Base-by-base conservation (phyloP, 1,284 basidiomycete genomes). In the Boletus semigastroideus region DNA sequence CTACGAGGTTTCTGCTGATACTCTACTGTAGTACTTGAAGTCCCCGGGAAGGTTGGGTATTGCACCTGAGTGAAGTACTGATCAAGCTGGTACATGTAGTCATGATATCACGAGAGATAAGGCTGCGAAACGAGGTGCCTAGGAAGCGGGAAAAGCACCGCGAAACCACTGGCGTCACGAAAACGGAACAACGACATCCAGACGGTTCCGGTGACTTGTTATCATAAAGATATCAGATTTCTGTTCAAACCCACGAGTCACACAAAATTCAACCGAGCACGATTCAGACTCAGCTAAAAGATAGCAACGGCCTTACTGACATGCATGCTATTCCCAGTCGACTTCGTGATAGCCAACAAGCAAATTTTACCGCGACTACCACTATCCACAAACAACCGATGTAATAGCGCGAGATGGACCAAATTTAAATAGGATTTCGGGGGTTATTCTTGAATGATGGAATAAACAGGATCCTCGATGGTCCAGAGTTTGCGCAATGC, bases 381-480 rank as follows among this genome's bases (percentile, higher is more conserved):
- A 28, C 33, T 46, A 49, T 53, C 30, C 38, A 51, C 59, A 48
- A 22, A 13, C 27, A 47, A 28, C 14, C 6, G 7, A 36, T 19
- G 22, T 53, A 60, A 55, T 50, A 52, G 11, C 25, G 20, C 42
- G 37, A 54, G 36, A 46, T 2, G 48, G 25, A 30, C 27, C 54
- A 58, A 68, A 55, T 66, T 60, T 25, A 45, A 12, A 11, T 64
- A 62, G 16, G 8, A 19, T 42, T 36, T 31, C n/a, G 38, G 42
- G 14, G 20, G 57, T 63, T 71, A 92, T 65, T 92, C 88, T 69
- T 94, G 80, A 63, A 92, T 77, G 68, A 96, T 85, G 42, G 89
- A 91, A 74, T 95, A 97, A 17, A 86, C 74, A 4, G 94, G 93
- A 33, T 92, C 94, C 64, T 98, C 83, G 77, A 93, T 88, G 49